Conservation (phyloP, 2,329 filamentous ascomycete genomes). For the Neurospora sp. region DNA sequence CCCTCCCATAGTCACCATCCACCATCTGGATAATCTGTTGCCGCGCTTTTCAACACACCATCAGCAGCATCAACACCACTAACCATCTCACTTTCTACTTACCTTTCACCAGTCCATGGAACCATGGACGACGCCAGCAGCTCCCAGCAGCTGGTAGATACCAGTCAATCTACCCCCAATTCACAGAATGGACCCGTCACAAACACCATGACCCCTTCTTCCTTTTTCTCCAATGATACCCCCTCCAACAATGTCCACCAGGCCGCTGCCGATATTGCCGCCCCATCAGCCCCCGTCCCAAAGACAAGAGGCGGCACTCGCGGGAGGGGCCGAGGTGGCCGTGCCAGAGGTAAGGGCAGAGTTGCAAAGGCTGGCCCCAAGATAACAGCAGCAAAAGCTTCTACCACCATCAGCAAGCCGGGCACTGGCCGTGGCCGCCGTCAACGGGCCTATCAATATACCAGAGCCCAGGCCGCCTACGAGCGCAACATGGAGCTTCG, state of each 20-base stretch:
- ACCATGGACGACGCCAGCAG: background rate
- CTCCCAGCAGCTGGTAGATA: background rate
- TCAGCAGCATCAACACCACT: background rate
- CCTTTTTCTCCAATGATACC: background rate
- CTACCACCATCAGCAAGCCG: slow-evolving; percentile 9
- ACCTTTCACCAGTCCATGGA: background rate
- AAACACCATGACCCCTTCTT: background rate
- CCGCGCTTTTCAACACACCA: background rate
- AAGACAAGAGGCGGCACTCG: slow-evolving; percentile 16
- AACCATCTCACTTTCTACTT: background rate
- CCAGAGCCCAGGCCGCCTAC: slow-evolving; percentile 46
- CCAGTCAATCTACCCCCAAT: background rate
- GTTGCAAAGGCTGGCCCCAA: slow-evolving; percentile 20
- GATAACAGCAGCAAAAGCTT: slow-evolving; percentile 25
- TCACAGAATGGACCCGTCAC: background rate
- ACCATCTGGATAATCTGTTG: background rate
- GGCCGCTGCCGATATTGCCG: background rate
- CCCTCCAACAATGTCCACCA: background rate
- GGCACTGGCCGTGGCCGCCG: slow-evolving; percentile 35
- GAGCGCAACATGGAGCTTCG: slow-evolving; percentile 59
- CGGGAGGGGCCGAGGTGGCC: slow-evolving; percentile 27
- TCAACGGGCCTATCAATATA: slow-evolving; percentile 46
- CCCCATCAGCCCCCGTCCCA: background rate
- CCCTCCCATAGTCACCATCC: background rate
- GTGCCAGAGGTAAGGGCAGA: slow-evolving; percentile 14